Percentiles rank a stretch among this genome's conserved stretches.
These are phyloP conservation scores for Cryptosporidium parvum DNA, from an alignment of 169 alveolate genomes.

Conservation along the genomic window DNA sequence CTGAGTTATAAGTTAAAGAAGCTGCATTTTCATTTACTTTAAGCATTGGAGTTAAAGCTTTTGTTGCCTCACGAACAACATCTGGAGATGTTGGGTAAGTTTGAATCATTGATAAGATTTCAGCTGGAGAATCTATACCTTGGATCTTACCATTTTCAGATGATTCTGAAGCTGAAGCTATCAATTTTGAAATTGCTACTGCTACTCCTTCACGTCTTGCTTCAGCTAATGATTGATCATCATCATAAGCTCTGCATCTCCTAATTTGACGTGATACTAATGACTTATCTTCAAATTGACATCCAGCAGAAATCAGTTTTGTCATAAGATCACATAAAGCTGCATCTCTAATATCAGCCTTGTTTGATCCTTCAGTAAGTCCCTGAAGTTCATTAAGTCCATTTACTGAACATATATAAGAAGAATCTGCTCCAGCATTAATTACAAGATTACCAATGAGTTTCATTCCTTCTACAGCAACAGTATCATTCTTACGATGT, in stretches of 20 bases:
- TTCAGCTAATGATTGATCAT: constrained; percentile 51
- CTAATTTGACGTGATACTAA: constrained; percentile 57
- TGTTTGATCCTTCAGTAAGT: constrained; percentile 60
- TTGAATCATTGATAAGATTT: constrained; percentile 46
- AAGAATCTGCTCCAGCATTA: constrained; percentile 63
- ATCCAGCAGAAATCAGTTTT: constrained; percentile 14
- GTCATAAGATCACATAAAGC: constrained; percentile 50
- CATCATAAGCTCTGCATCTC: constrained; percentile 67
- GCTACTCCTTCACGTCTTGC: constrained; percentile 41
- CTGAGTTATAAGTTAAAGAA: constrained; percentile 33
- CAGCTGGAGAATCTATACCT: constrained; percentile 44
- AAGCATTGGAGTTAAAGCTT: constrained; percentile 41
- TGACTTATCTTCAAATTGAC: constrained; percentile 39
- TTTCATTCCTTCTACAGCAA: constrained; percentile 58
- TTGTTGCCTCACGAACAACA: constrained; percentile 28
- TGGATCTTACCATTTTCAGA: constrained; percentile 17
- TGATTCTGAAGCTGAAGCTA: constrained; percentile 8
- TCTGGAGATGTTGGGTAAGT: constrained; percentile 64
- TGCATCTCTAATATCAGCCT: constrained; percentile 54
- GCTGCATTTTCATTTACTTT: constrained; percentile 60
- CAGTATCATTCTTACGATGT: constrained; percentile 58
- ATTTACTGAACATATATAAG: constrained; percentile 24
- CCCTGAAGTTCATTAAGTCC: constrained; percentile 67
- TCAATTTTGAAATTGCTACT: constrained; percentile 42
- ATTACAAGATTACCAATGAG: constrained; percentile 59